A percentile compares a stretch with the other conserved stretches of the same genome.
These are phyloP conservation scores for Annona cherimola DNA, from an alignment of 164 flowering plant species.

Conservation along the genomic window DNA sequence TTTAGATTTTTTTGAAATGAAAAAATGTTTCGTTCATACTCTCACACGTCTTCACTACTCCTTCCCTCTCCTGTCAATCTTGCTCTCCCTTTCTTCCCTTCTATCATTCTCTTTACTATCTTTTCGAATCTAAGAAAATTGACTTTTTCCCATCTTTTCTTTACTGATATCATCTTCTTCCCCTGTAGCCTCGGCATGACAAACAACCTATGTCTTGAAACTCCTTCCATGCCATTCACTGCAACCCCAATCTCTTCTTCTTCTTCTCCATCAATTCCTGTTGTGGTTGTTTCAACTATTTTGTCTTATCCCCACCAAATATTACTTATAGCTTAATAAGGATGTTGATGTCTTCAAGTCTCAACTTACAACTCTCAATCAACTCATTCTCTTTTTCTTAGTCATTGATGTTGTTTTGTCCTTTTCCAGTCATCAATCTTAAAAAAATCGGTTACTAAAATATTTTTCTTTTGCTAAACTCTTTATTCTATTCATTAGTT, in stretches of 20 bases:
- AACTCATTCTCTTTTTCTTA: slow-evolving; percentile 30
- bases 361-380: slow-evolving; percentile 7
- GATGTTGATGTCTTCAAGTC: slow-evolving; percentile 17
- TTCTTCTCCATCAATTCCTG: slow-evolving; percentile 49
- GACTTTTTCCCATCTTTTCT: slow-evolving; percentile 17
- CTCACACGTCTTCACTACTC: slow-evolving; percentile 25
- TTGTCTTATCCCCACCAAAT: slow-evolving; percentile 18
- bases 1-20: too few relatives aligned
- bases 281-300: slow-evolving; percentile 42
- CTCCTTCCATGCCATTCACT: slow-evolving; percentile 34
- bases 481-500: slow-evolving; percentile 65
- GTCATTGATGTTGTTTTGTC: slow-evolving; percentile 16
- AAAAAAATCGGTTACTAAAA: slow-evolving; percentile 17
- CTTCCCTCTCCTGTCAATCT: slow-evolving; percentile 26
- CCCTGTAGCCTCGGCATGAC: not conserved
- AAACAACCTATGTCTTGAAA: slow-evolving; percentile 18
- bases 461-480: slow-evolving; percentile 47
- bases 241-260: slow-evolving; percentile 11
- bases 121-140: slow-evolving; percentile 8
- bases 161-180: slow-evolving; percentile 18
- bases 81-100: slow-evolving; percentile 22
- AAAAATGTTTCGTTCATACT: not conserved
- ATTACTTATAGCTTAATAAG: not conserved
- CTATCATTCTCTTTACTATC: slow-evolving; percentile 18
- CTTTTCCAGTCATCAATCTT: not conserved